A percentile compares a stretch with the other conserved stretches of the same genome.
Conservation (phyloP, 345 rosid genomes). For the Ailanthus altissimus region DNA sequence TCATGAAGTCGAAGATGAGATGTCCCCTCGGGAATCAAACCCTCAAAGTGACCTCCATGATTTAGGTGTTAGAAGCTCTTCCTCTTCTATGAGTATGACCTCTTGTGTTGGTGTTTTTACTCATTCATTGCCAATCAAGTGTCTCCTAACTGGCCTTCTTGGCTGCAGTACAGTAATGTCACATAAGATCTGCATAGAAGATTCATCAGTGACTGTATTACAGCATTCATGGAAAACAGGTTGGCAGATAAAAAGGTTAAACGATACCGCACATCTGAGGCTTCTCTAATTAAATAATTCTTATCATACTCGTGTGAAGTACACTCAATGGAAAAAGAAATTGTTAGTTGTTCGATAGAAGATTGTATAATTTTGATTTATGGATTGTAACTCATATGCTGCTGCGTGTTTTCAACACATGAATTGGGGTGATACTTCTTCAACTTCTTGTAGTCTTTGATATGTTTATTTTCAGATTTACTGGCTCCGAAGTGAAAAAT, state of each 20-base stretch:
- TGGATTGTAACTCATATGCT: constrained; percentile 23
- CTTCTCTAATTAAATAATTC: constrained; percentile 54
- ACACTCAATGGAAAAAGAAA: constrained; percentile 10
- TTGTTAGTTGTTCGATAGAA: constrained; percentile 19
- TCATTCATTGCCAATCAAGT: constrained; percentile 79
- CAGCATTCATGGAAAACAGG: constrained; percentile 85
- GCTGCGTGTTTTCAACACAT: constrained; percentile 11
- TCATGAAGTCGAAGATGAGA: constrained; percentile 70
- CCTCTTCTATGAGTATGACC: constrained; percentile 41
- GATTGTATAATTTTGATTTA: constrained; percentile 11
- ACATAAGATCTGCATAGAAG: constrained; percentile 75
- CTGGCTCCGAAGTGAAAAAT: constrained; percentile 25
- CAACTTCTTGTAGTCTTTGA: constrained; percentile 36
- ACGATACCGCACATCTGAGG: constrained; percentile 87
- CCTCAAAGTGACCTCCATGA: constrained; percentile 48
- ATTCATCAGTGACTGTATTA: constrained; percentile 86
- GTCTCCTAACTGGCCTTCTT: constrained; percentile 79
- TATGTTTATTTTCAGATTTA: constrained; percentile 32
- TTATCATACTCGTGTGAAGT: constrained; percentile 1
- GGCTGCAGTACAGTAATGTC: constrained; percentile 80
- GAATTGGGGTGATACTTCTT: constrained; percentile 16
- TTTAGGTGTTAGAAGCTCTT: constrained; percentile 46
- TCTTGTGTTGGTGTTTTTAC: constrained; percentile 75
- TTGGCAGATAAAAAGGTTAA: constrained; percentile 89
- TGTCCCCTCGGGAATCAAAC: constrained; percentile 54